Base-by-base conservation (phyloP, 1,284 basidiomycete species). In the Hymenochaete sp. region DNA sequence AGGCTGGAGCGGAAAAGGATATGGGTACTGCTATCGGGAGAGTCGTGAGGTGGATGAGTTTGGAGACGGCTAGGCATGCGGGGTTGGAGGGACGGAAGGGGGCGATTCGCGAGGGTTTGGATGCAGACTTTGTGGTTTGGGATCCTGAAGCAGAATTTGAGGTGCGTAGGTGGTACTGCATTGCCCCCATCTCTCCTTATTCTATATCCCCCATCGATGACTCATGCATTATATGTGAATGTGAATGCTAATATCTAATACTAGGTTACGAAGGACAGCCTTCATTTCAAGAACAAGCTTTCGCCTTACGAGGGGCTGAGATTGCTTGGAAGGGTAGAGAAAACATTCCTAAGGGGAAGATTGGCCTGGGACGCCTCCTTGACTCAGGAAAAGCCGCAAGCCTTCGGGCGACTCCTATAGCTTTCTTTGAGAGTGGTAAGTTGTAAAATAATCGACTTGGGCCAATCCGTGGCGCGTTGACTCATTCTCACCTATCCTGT, bases 261-360 rank as follows among this genome's bases (percentile, higher is more conserved):
- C 18, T 52, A 90, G 85, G 81, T 92, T 19, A 79, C 79, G 24
- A 77, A 79, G 57, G 77, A 82, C 24, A 60, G 64, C 14, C 67
- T 96, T 13, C 72, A 79, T 50, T 96, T 93, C 73, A 93, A 90
- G 69, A 95, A 96, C 67, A 93, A 93, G 62, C 59, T 93, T 11
- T 88, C 88, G 13, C 87, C 93, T 3, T 97, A 93, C 59, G 73
- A 86, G 53, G 90, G 89, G 4, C 66, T 76, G 57, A 70, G 58
- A 18, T 67, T 95, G 37, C 64, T 56, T n/a, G 92, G 92, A 0
- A 65, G 67, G 25, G 86, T 93, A 19, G 68, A 78, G 51, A 68
- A 80, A 61, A 91, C 89, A 0, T 89, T 77, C 59, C 63, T 96
- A 16, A 74, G 90, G 8, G 91, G 91, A 7, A 57, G 60, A 31